phyloP scores from a whole-genome alignment of 164 flowering plant species.

The Sedum album region DNA sequence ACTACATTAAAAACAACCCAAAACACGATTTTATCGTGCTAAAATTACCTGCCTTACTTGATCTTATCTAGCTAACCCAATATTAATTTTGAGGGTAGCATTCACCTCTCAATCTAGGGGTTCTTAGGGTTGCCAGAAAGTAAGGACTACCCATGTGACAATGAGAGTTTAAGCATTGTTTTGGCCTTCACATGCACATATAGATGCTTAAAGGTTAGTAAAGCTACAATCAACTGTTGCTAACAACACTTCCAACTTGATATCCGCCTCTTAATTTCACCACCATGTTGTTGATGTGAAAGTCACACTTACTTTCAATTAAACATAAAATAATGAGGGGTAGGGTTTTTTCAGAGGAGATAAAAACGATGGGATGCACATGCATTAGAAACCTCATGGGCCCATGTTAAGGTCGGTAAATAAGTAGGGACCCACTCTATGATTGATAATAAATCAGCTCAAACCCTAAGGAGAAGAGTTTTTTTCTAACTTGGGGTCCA shows the following conservation, averaged over 20 bases:
- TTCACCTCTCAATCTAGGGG: background rate
- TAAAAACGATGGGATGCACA: slow-evolving; percentile 4
- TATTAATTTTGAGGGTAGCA: background rate
- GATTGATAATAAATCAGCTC: background rate
- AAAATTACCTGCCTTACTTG: background rate
- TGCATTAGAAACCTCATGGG: background rate
- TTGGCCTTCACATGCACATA: background rate
- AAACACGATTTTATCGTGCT: background rate
- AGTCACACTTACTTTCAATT: background rate
- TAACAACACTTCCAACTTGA: background rate
- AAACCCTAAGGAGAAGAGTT: background rate
- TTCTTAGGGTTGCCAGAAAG: background rate
- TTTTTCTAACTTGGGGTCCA: background rate
- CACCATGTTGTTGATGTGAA: background rate
- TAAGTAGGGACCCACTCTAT: background rate
- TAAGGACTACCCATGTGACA: slow-evolving; percentile 1
- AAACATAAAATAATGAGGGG: background rate
- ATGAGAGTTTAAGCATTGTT: slow-evolving; percentile 1
- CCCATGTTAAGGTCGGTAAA: background rate
- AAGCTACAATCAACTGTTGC: background rate
- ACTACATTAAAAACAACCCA: background rate
- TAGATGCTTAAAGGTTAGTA: background rate
- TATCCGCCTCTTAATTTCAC: background rate
- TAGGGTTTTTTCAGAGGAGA: background rate
- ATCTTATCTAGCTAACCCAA: background rate